phyloP scores from a whole-genome alignment of 306 rosid genomes.

The Erythrophleum fordii region DNA sequence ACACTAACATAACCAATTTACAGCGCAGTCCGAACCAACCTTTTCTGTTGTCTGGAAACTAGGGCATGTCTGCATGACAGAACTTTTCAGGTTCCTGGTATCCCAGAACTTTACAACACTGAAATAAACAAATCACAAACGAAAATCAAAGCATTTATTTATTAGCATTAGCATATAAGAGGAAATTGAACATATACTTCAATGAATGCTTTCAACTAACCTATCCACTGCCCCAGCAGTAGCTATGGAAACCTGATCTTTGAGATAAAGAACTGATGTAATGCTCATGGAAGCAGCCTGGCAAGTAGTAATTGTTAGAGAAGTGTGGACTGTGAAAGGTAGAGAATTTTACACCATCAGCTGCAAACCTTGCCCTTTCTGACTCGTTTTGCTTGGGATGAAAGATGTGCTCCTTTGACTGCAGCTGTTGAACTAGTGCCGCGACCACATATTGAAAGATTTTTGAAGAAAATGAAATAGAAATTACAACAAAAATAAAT shows the following conservation, averaged over 20 bases:
- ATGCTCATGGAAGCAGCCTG: constrained; percentile 94
- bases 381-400: constrained; percentile 58
- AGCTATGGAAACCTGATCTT: constrained; percentile 83
- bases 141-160: constrained; percentile 6
- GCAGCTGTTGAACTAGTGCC: constrained; percentile 64
- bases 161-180: not conserved
- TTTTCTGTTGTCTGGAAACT: constrained; percentile 57
- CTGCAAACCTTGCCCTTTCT: constrained; percentile 76
- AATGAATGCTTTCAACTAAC: constrained; percentile 43
- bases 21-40: constrained; percentile 54
- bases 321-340: constrained; percentile 26
- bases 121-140: constrained; percentile 39
- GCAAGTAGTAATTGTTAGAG: constrained; percentile 31
- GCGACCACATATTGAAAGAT: constrained; percentile 10
- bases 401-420: constrained; percentile 76
- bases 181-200: not conserved
- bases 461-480: not conserved
- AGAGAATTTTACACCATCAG: constrained; percentile 16
- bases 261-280: constrained; percentile 89
- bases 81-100: constrained; percentile 73
- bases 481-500: not conserved
- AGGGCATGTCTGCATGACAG: constrained; percentile 62
- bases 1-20: constrained; percentile 18
- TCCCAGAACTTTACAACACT: constrained; percentile 96
- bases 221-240: constrained; percentile 94